A percentile compares a stretch with the other conserved stretches of the same genome.
These are phyloP conservation scores for Phytophthora megakarya DNA, from an alignment of 352 stramenopile species.

Conservation along the genomic window DNA sequence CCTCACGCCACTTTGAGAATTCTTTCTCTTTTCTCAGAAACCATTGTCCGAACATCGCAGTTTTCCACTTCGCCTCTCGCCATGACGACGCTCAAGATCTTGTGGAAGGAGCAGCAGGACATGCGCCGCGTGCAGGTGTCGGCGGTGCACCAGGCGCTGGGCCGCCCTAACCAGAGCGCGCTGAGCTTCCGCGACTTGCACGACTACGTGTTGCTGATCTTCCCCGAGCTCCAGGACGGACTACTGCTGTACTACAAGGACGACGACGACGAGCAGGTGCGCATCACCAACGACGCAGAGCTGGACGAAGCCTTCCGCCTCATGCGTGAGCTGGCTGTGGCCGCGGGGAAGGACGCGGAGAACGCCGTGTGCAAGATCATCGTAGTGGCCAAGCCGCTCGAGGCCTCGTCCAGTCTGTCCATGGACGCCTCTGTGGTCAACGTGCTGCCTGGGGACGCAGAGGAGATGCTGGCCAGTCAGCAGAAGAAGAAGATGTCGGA, in stretches of 20 bases:
- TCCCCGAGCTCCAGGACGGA: slow-evolving; percentile 56
- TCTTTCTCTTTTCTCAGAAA: slow-evolving; percentile 26
- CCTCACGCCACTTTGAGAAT: background rate
- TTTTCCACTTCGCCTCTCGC: slow-evolving; percentile 36
- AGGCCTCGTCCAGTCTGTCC: slow-evolving; percentile 7
- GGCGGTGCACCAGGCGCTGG: slow-evolving; percentile 67
- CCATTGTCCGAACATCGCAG: background rate
- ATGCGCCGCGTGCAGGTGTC: slow-evolving; percentile 83
- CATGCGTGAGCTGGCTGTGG: slow-evolving; percentile 68
- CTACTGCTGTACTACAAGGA: slow-evolving; percentile 84
- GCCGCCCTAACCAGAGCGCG: slow-evolving; percentile 38
- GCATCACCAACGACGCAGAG: slow-evolving; percentile 83
- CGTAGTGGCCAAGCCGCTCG: slow-evolving; percentile 43
- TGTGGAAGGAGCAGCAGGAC: slow-evolving; percentile 81
- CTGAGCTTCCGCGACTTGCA: slow-evolving; percentile 66
- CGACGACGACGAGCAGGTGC: slow-evolving; percentile 83
- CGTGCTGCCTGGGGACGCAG: slow-evolving; percentile 34
- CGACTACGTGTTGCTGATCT: slow-evolving; percentile 75
- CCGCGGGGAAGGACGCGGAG: slow-evolving; percentile 41
- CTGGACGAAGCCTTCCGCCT: slow-evolving; percentile 78
- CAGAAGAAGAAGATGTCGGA: slow-evolving; percentile 72
- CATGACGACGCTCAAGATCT: slow-evolving; percentile 88
- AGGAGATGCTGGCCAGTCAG: slow-evolving; percentile 55
- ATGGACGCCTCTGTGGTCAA: slow-evolving; percentile 28
- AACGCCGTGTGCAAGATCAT: slow-evolving; percentile 76